Percentiles rank a stretch among this genome's conserved stretches.
Evolutionary conservation across 805 yeast genomes (phyloP).

Genomic region (Lachancea kluyveri): DNA sequence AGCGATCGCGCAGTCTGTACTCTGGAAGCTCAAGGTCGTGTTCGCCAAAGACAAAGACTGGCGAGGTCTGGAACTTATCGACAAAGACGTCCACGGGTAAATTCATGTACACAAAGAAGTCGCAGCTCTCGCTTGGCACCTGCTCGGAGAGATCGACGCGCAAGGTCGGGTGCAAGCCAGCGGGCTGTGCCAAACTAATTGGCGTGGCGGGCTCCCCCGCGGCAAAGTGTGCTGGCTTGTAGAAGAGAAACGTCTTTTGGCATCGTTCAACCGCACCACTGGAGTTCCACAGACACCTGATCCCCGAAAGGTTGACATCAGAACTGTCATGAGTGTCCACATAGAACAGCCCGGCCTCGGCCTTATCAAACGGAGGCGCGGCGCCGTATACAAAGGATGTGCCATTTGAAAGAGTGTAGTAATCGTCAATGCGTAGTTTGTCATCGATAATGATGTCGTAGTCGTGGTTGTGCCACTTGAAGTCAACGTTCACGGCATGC

Average conservation of each 20-base stretch:
- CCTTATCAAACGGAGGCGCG: slow-evolving; percentile 7
- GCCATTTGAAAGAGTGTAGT: slow-evolving; percentile 9
- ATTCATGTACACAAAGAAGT: slow-evolving; percentile 37
- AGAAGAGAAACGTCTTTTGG: slow-evolving; percentile 24
- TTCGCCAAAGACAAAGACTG: slow-evolving; percentile 45
- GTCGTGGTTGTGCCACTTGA: slow-evolving; percentile 4
- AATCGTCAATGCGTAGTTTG: slow-evolving; percentile 17
- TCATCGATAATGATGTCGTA: slow-evolving; percentile 14
- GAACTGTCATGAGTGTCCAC: slow-evolving; percentile 17
- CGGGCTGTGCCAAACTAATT: slow-evolving; percentile 24
- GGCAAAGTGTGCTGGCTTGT: slow-evolving; percentile 12
- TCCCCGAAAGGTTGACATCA: slow-evolving; percentile 23
- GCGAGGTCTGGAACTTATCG: slow-evolving; percentile 49
- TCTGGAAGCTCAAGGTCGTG: slow-evolving; percentile 53
- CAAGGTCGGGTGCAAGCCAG: slow-evolving; percentile 36
- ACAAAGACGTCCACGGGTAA: slow-evolving; percentile 43
- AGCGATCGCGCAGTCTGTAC: slow-evolving; percentile 31
- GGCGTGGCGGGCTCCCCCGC: slow-evolving; percentile 5
- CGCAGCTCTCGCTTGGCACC: slow-evolving; percentile 30
- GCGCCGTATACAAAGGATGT: slow-evolving; percentile 7
- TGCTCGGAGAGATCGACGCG: slow-evolving; percentile 11
- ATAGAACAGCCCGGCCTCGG: slow-evolving; percentile 26
- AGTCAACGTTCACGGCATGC: not conserved
- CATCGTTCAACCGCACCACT: slow-evolving; percentile 17
- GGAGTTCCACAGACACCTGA: slow-evolving; percentile 24